A percentile compares a stretch with the other conserved stretches of the same genome.
Evolutionary conservation across 805 yeast species (phyloP).

Genomic region (Barnettozyma californica): DNA sequence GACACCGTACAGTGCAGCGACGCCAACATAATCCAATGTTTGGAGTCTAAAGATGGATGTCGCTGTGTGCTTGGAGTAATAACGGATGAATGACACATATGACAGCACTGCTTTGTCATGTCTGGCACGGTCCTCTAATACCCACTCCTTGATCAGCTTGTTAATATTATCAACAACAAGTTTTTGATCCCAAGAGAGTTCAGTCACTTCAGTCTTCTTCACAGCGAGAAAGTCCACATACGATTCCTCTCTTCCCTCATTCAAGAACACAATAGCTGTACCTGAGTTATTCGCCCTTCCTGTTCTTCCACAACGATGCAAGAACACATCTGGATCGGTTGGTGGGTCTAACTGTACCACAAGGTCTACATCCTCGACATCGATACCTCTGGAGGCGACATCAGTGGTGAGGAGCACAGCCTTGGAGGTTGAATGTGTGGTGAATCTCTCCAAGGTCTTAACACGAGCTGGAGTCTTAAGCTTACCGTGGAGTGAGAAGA

Average conservation of each 20-base stretch:
- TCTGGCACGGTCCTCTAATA: conserved; percentile 67
- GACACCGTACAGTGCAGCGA: conserved; percentile 76
- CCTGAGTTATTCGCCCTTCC: conserved; percentile 90
- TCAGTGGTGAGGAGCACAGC: conserved; percentile 84
- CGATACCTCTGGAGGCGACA: conserved; percentile 97
- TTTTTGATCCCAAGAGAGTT: conserved; percentile 25
- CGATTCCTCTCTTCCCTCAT: conserved; percentile 73
- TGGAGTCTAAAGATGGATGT: conserved; percentile 78
- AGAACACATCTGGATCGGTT: conserved; percentile 82
- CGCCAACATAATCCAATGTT: conserved; percentile 61
- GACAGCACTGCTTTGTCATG: conserved; percentile 79
- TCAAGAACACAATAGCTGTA: conserved; percentile 67
- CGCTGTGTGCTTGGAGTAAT: conserved; percentile 85
- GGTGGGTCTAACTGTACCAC: conserved; percentile 97
- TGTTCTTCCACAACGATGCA: conserved; percentile 93
- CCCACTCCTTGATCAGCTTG: conserved; percentile 40
- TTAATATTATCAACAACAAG: conserved; percentile 11
- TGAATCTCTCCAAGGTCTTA: conserved; percentile 61
- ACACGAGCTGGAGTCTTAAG: conserved; percentile 74
- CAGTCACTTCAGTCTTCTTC: conserved; percentile 50
- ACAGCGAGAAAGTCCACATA: conserved; percentile 78
- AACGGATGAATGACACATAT: conserved; percentile 76
- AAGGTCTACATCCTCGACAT: conserved; percentile 89
- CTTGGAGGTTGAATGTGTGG: conserved; percentile 30
- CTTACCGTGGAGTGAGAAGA: conserved; percentile 88